Base-by-base conservation (phyloP, 2,329 filamentous ascomycete species). In the Fusarium caatingaense region DNA sequence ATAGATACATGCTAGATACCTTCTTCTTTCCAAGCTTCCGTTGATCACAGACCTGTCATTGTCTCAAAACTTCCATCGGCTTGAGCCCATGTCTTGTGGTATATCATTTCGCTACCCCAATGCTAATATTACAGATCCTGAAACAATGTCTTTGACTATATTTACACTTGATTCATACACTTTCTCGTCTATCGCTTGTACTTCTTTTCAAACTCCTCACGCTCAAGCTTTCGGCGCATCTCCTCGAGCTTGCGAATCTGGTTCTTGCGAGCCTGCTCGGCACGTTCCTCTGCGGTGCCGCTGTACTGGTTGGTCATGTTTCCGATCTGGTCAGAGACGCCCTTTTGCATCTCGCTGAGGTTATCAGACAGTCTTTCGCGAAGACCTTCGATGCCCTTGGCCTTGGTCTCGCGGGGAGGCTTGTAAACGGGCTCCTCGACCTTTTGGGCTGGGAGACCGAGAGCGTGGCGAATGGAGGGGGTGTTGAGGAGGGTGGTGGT, bases 161-260 rank as follows among this genome's bases (percentile, higher is more conserved):
- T 71, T 71, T 71, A 71, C 68, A 71, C 44, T 61, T 54, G 6
- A 37, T 54, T 57, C 21, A 51, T 63, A 55, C 66, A 64, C 8
- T 73, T 71, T 64, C 37, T 34, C 34, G 21, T 53, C 37, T 56
- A 71, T 65, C 55, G 68, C 77, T 80, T 79, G 76, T 82, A 83
- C 74, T 83, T 82, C 64, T 77, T 80, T 44, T 82, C 78, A 58
- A 80, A 81, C 66, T 80, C 78, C 18, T 79, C 76, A 5, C 79
- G 74, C 68, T 80, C 77, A 63, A 81, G 76, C 68, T 80, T 72
- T 53, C 72, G 73, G 23, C 79, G 75, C 72, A 76, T 77, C 15
- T 76, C 65, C 72, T 83, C 81, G 11, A 80, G 65, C 74, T 79
- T 77, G 42, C 74, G 74, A 16, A 81, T 64, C 56, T 76, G 65